Evolutionary conservation across 2,329 filamentous ascomycete species (phyloP), one percentile per base, ranked within the genome.

Genomic region (Colletotrichum plurivorum): DNA sequence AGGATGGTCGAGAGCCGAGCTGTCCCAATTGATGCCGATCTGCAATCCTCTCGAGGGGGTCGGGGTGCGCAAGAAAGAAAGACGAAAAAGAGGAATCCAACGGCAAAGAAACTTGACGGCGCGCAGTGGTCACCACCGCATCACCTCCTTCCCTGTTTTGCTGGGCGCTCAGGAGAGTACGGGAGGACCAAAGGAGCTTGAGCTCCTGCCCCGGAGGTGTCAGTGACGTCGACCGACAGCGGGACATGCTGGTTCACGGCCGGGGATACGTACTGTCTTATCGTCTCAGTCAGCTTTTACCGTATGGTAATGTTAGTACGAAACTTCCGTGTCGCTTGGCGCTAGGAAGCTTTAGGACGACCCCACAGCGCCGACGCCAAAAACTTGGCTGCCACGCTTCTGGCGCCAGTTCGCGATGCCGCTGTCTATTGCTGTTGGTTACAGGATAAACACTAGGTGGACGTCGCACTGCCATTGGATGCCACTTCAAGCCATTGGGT

Each of bases 171-270:
- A 43, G 39, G 54, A 31, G 58, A 45, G 27, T 8, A 31, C 27
- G 7, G 27, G 7, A 31, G 7, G 27, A 31, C 27, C 27, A 9
- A 31, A 25, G 54, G 55, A 51, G 54, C 61, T 64, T 53, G n/a
- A 49, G 51, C 52, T 49, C 25, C 61, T 31, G 20, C n/a, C n/a
- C n/a, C n/a, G 52, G n/a, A 48, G 49, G 46, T 59, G 60, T 27
- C 22, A 43, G 66, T 69, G 66, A 69, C 66, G 66, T 69, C 61
- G 61, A 55, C 48, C 20, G n/a, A 15, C 61, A 65, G 66, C 61
- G 53, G 53, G 63, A 59, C 43, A 27, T 15, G 18, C 15, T 39
- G 4, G 49, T 46, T 41, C 41, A 59, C 15, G 20, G 41, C 60
- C 31, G 39, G 53, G 49, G 31, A 10, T 16, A 16, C 15, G 25